These are phyloP conservation scores for Proliferodiscus dingleyae DNA, from an alignment of 2,329 filamentous ascomycete genomes.

Conservation along the genomic window DNA sequence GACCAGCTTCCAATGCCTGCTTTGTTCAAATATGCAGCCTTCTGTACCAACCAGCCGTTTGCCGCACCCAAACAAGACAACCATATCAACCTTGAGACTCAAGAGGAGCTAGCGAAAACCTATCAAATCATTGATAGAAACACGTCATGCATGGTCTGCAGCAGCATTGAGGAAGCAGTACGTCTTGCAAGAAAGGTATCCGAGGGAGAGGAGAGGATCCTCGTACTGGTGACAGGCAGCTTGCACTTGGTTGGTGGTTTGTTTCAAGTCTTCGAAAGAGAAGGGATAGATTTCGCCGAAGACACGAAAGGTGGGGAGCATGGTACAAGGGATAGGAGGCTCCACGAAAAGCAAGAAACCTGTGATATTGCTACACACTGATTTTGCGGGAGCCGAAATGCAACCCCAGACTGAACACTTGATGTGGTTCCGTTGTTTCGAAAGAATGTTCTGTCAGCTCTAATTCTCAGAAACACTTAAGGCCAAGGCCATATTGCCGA, in stretches of 20 bases:
- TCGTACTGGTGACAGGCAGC: constrained; percentile 75
- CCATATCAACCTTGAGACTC: constrained; percentile 52
- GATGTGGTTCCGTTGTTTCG: too few relatives aligned
- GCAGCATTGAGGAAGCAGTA: constrained; percentile 70
- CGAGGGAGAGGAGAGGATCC: constrained; percentile 39
- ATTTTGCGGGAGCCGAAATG: too few relatives aligned
- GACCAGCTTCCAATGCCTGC: background rate
- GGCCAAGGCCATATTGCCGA: too few relatives aligned
- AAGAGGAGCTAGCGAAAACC: constrained; percentile 57
- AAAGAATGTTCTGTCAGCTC: too few relatives aligned
- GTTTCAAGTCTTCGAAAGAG: constrained; percentile 56
- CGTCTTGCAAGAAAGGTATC: constrained; percentile 36
- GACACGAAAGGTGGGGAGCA: too few relatives aligned
- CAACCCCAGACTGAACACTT: too few relatives aligned
- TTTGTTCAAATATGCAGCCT: constrained; percentile 68
- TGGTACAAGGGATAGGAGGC: too few relatives aligned
- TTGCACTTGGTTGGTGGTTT: constrained; percentile 78
- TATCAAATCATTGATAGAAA: constrained; percentile 54
- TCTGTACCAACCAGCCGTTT: constrained; percentile 72
- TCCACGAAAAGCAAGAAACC: too few relatives aligned
- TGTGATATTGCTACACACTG: too few relatives aligned
- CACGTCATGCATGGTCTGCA: constrained; percentile 44
- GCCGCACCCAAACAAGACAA: constrained; percentile 36
- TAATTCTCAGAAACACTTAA: too few relatives aligned
- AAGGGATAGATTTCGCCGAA: background rate